These are phyloP conservation scores for Chalciporus piperatus DNA, from an alignment of 768 basidiomycete genomes.

Conservation along the genomic window DNA sequence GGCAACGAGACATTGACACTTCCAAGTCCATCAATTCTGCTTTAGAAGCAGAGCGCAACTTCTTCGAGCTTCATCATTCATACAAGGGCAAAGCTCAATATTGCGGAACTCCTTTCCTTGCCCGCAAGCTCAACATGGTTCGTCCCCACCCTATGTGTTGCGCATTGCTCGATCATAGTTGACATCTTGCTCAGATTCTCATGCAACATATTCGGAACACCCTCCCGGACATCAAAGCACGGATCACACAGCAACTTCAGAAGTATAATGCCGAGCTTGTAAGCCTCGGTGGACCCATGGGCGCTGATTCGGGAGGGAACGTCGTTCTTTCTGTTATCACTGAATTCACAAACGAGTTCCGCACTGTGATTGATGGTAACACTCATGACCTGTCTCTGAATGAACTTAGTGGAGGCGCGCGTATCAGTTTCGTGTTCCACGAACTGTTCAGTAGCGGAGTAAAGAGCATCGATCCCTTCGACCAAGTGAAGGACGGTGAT, in stretches of 20 bases:
- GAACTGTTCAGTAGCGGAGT: conserved; percentile 97
- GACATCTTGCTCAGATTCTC: conserved; percentile 62
- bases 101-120: conserved; percentile 96
- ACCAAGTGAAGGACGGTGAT: conserved; percentile 98
- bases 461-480: conserved; percentile 95
- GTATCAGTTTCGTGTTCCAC: conserved; percentile 99
- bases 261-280: conserved; percentile 85
- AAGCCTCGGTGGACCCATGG: conserved; percentile 82
- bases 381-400: conserved; percentile 94
- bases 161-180: neutral
- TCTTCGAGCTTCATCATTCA: conserved; percentile 91
- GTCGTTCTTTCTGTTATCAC: conserved; percentile 97
- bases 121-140: conserved; percentile 92
- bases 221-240: conserved; percentile 96
- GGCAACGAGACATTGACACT: conserved; percentile 93
- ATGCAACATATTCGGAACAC: conserved; percentile 99
- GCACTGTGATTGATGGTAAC: conserved; percentile 95
- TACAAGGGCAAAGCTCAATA: conserved; percentile 94
- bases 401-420: conserved; percentile 96
- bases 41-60: conserved; percentile 85
- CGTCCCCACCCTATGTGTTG: conserved; percentile 19
- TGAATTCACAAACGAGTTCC: conserved; percentile 96
- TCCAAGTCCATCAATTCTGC: conserved; percentile 83
- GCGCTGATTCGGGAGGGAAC: conserved; percentile 83
- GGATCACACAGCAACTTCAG: conserved; percentile 86